Conservation (phyloP, 495 filamentous ascomycete species). For the Podospora tetraspora region DNA sequence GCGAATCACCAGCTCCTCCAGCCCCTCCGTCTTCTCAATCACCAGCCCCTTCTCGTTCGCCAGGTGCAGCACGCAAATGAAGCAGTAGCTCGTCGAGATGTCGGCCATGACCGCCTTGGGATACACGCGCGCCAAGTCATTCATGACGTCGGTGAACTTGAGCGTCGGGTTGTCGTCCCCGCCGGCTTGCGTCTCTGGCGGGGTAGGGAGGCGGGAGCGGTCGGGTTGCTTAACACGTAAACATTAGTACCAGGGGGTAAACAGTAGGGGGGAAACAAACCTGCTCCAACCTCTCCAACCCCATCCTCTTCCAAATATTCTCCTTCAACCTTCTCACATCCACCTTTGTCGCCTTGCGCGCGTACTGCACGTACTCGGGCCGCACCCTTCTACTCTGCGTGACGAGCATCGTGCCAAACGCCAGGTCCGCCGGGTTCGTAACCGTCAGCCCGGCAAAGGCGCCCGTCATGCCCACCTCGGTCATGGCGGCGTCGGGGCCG, state of each 20-base stretch:
- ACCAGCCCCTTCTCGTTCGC: constrained; percentile 95
- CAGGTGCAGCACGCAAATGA: constrained; percentile 92
- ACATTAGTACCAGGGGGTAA: constrained; percentile 2
- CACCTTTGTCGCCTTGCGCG: constrained; percentile 96
- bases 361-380: constrained; percentile 96
- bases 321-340: constrained; percentile 91
- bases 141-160: constrained; percentile 88
- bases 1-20: constrained; percentile 53
- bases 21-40: constrained; percentile 52
- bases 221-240: not conserved
- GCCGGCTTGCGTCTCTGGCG: not conserved
- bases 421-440: constrained; percentile 50
- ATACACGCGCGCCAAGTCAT: constrained; percentile 79
- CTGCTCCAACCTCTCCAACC: constrained; percentile 46
- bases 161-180: constrained; percentile 40
- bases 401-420: constrained; percentile 90
- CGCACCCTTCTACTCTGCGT: constrained; percentile 74
- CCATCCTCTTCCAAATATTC: constrained; percentile 91
- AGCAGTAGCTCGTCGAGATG: constrained; percentile 95
- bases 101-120: constrained; percentile 77
- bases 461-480: constrained; percentile 41
- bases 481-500: constrained; percentile 34
- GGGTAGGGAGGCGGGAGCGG: constrained; percentile 8
- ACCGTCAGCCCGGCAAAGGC: constrained; percentile 46
- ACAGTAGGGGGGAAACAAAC: constrained; percentile 31